phyloP scores from a whole-genome alignment of 2,329 filamentous ascomycete species.

The Penicillium sp. region DNA sequence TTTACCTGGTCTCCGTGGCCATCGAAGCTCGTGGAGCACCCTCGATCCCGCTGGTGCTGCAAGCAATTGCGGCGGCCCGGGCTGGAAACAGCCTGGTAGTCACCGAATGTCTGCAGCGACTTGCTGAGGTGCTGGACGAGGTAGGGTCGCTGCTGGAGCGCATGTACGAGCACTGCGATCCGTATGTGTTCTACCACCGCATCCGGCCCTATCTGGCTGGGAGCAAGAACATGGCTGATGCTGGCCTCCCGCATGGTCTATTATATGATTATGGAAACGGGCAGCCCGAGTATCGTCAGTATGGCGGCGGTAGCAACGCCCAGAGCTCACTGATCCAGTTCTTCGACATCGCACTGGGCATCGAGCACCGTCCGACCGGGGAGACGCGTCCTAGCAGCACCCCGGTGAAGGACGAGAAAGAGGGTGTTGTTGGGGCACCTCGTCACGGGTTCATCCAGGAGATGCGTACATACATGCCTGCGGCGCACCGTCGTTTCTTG shows the following conservation, averaged over 20 bases:
- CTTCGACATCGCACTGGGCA: slow-evolving; percentile 82
- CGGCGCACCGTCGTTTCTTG: slow-evolving; percentile 79
- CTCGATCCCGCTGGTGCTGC: slow-evolving; percentile 78
- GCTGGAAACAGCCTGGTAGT: slow-evolving; percentile 61
- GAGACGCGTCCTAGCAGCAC: too few relatives aligned
- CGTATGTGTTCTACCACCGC: slow-evolving; percentile 86
- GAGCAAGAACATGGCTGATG: slow-evolving; percentile 95
- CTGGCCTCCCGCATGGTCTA: slow-evolving; percentile 77
- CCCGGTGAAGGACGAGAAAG: too few relatives aligned
- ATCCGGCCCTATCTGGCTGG: slow-evolving; percentile 91
- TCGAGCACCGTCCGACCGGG: slow-evolving; percentile 86
- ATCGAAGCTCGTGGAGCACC: slow-evolving; percentile 88
- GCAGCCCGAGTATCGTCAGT: slow-evolving; percentile 67
- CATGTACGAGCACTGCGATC: slow-evolving; percentile 94
- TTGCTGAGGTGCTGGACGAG: slow-evolving; percentile 82
- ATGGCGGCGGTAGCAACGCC: slow-evolving; percentile 88
- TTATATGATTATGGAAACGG: slow-evolving; percentile 74
- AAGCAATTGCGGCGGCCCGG: slow-evolving; percentile 72
- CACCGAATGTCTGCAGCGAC: slow-evolving; percentile 63
- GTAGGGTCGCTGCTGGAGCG: slow-evolving; percentile 67
- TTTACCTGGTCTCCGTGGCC: slow-evolving; percentile 88
- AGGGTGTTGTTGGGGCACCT: too few relatives aligned
- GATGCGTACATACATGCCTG: slow-evolving; percentile 96
- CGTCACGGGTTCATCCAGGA: slow-evolving; percentile 95
- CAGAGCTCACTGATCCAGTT: slow-evolving; percentile 96